Base-by-base conservation (phyloP, 2,329 filamentous ascomycete species). In the Mariannaea elegans region DNA sequence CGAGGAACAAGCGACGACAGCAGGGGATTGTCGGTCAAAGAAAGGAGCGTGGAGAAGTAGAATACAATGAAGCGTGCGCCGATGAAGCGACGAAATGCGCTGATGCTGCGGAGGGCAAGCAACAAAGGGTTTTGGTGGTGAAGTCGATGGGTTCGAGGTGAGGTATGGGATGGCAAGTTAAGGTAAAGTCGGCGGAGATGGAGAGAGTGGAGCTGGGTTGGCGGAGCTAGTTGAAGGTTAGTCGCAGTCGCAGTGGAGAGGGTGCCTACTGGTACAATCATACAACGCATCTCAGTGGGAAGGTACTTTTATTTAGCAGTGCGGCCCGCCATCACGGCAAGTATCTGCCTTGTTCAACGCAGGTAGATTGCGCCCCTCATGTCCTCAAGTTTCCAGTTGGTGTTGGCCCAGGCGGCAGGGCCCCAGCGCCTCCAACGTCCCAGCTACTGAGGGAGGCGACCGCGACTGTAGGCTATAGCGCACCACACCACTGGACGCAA, bases 401-500 rank as follows among this genome's bases (percentile, higher is more conserved):
- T 44, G 49, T 34, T 38, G 42, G 52, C 13, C 44, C 42, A 47
- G 29, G 38, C 21, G 38, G 38, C 54, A 47, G 27, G 54, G 34
- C 36, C 48, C 55, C 55, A 58, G 49, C 56, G 42, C 48, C 51
- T 27, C 19, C 42, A 45, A 23, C 42, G 42, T 45, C 39, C 46
- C 41, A 38, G 50, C 59, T 53, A 50, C 36, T 50, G 16, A 58
- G 51, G 56, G n/a, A 58, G 6, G 59, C 52, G 49, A 58, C 60
- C 31, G 49, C 53, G 41, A 52, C 49, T 57, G 62, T 56, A 55
- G 51, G 56, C 60, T 65, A 51, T 67, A 71, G 68, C 55, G 65
- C 64, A 71, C 64, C 68, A 70, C 68, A 71, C 68, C 65, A 70
- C 71, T 72, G 69, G 38, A 72, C 74, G 69, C 71, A 75, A 76